Base-by-base conservation (phyloP, 148 eudicot genomes). In the Chenopodium album region DNA sequence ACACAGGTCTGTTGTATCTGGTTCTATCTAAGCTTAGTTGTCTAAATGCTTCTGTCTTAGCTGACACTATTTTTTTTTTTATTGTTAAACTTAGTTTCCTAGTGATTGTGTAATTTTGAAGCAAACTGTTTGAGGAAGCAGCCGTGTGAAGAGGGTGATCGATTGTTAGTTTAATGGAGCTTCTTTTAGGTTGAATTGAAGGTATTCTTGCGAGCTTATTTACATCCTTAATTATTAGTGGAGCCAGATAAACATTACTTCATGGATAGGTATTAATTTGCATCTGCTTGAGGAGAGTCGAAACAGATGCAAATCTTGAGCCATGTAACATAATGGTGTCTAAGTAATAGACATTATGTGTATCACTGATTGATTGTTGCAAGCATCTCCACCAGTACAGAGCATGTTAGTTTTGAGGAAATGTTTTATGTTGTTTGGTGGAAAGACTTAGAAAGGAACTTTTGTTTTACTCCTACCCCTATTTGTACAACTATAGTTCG, bases 351-450 rank as follows among this genome's bases (percentile, higher is more conserved):
- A 72, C 48, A 46, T 10, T 44, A 44, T 74, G 63, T 50, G 77
- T 26, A 17, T 28, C 37, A 28, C 77, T 22, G 26, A 50, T 74
- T 26, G 63, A 50, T 50, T 3, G 63, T 26, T 6, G 70, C 16
- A 66, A 14, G 76, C 47, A 71, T 34, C 52, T 17, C 20, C 16
- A 31, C 29, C 10, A 69, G 70, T 13, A 41, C 54, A 59, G 8
- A 37, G 26, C 50, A 7, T 19, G n/a, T 70, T 16, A 70, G 71
- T 5, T 17, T 70, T 22, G 11, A n/a, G 73, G 7, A 59, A 22
- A 41, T 72, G 60, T 71, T 60, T 80, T 63, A 29, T 29, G 37
- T 44, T 80, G 7, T 70, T 12, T 44, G 76, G 1, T 73, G 78
- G 34, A 73, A 12, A 0, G 4, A 52, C 28, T 26, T 17, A 6